Base-by-base conservation (phyloP, 768 basidiomycete genomes). In the Hortiboletus campestris region DNA sequence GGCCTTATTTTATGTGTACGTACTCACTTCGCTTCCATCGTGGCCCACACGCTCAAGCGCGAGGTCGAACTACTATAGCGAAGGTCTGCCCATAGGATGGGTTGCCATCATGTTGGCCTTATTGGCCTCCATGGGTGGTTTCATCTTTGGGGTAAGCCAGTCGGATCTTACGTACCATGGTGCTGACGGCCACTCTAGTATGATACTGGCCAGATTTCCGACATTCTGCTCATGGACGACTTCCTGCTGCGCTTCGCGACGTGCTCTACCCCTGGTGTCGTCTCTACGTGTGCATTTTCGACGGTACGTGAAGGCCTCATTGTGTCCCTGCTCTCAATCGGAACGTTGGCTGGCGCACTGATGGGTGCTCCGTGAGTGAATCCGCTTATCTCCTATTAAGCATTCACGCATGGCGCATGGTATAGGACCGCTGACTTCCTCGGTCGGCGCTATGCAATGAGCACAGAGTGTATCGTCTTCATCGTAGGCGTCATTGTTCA, bases 131-230 rank as follows among this genome's bases (percentile, higher is more conserved):
- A 87, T 88, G 78, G 88, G 87, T 53, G 87, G 88, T 45, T 83
- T 83, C 69, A 83, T 84, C 57, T 84, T 83, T 52, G 82, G 81
- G 51, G 68, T 69, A 60, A 40, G 70, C 22, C 17, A 14, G 12
- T 38, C 13, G n/a, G 12, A 8, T 38, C 17, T 38, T n/a, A 6
- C 38, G 6, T n/a, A 14, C 7, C 19, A 39, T 45, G n/a, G 29
- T n/a, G n/a, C 58, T 59, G 29, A 58, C 55, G 25, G 28, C 22
- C 40, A 2, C n/a, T 51, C 20, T 49, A 77, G 74, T 86, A 87
- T 60, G 85, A 88, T 67, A 89, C 86, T 13, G 88, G 88, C 25
- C 88, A 90, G 68, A 90, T 91, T 58, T 84, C 84, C 28, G 36
- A 38, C 17, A 38, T 38, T 38, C 36, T 38, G 17, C 72, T 88